phyloP scores from a whole-genome alignment of 2,329 filamentous ascomycete species.

The Raffaelea deltoideospora region DNA sequence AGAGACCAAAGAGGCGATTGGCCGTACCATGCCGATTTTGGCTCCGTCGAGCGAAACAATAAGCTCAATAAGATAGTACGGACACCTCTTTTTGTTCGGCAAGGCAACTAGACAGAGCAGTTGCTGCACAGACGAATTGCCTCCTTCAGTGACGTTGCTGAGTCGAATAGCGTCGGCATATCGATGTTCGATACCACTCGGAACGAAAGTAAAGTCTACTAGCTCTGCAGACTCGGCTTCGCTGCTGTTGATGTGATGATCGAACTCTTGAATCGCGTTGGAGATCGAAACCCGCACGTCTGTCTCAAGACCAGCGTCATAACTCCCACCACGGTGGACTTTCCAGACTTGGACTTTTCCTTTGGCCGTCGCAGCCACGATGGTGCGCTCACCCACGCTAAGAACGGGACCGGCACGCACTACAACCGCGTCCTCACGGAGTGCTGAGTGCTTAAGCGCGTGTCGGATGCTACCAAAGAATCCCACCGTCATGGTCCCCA shows the following conservation, averaged over 20 bases:
- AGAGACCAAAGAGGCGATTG: slow-evolving; percentile 48
- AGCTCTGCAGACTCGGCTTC: slow-evolving; percentile 51
- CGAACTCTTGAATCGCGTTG: slow-evolving; percentile 41
- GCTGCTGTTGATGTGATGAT: slow-evolving; percentile 31
- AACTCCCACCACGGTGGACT: slow-evolving; percentile 73
- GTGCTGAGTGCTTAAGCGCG: slow-evolving; percentile 53
- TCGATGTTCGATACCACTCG: slow-evolving; percentile 33
- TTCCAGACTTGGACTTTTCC: slow-evolving; percentile 77
- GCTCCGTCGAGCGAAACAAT: slow-evolving; percentile 37
- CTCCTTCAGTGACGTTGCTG: slow-evolving; percentile 31
- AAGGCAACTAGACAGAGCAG: slow-evolving; percentile 48
- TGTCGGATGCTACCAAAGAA: slow-evolving; percentile 72
- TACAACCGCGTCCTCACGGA: slow-evolving; percentile 65
- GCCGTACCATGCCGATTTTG: slow-evolving; percentile 50
- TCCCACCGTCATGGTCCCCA: slow-evolving; percentile 42
- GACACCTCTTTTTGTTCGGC: slow-evolving; percentile 33
- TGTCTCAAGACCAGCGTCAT: slow-evolving; percentile 56
- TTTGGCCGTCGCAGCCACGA: slow-evolving; percentile 64
- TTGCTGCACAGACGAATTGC: slow-evolving; percentile 38
- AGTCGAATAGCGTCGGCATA: slow-evolving; percentile 35
- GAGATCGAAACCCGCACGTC: slow-evolving; percentile 54
- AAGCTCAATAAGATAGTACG: slow-evolving; percentile 65
- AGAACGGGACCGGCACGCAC: slow-evolving; percentile 58
- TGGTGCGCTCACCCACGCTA: slow-evolving; percentile 68
- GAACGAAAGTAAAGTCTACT: slow-evolving; percentile 63